A percentile compares a stretch with the other conserved stretches of the same genome.
These are phyloP conservation scores for Penicillium pancosmium DNA, from an alignment of 495 filamentous ascomycete genomes.

Conservation along the genomic window DNA sequence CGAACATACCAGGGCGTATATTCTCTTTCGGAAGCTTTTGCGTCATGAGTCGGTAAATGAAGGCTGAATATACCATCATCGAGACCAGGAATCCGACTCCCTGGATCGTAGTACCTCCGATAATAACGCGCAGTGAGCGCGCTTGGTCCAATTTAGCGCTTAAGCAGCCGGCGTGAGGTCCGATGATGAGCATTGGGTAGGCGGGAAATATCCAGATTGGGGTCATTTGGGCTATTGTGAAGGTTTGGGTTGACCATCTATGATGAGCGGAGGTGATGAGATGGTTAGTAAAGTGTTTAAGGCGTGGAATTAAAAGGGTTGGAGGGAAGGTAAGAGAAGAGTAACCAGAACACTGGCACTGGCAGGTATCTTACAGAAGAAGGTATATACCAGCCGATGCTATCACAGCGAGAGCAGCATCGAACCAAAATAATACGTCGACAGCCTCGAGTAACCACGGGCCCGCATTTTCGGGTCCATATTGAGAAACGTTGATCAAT, in stretches of 20 bases:
- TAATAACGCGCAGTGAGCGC: slow-evolving; percentile 62
- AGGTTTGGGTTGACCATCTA: slow-evolving; percentile 71
- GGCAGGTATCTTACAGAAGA: slow-evolving; percentile 50
- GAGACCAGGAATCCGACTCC: slow-evolving; percentile 85
- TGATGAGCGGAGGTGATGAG: no score
- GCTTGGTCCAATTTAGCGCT: slow-evolving; percentile 50
- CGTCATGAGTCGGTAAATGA: slow-evolving; percentile 88
- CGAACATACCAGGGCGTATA: slow-evolving; percentile 81
- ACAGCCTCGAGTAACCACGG: slow-evolving; percentile 68
- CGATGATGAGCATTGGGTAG: slow-evolving; percentile 80
- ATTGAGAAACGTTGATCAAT: slow-evolving; percentile 77
- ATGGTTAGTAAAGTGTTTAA: no score
- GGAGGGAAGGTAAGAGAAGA: neutral
- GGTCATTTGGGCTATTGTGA: slow-evolving; percentile 86
- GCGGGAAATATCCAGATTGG: slow-evolving; percentile 92
- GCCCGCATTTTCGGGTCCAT: slow-evolving; percentile 67
- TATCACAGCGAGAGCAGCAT: slow-evolving; percentile 63
- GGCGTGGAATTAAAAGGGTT: neutral
- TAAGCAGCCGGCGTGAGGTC: slow-evolving; percentile 72
- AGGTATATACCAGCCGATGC: slow-evolving; percentile 73
- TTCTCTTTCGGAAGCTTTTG: slow-evolving; percentile 81
- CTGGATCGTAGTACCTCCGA: slow-evolving; percentile 73
- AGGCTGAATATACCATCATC: slow-evolving; percentile 84
- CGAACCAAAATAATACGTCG: slow-evolving; percentile 73
- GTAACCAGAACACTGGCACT: no score